Evolutionary conservation across 2,329 filamentous ascomycete species (phyloP), one percentile per base, ranked within the genome.

Genomic region (Penicillium brasilianum): DNA sequence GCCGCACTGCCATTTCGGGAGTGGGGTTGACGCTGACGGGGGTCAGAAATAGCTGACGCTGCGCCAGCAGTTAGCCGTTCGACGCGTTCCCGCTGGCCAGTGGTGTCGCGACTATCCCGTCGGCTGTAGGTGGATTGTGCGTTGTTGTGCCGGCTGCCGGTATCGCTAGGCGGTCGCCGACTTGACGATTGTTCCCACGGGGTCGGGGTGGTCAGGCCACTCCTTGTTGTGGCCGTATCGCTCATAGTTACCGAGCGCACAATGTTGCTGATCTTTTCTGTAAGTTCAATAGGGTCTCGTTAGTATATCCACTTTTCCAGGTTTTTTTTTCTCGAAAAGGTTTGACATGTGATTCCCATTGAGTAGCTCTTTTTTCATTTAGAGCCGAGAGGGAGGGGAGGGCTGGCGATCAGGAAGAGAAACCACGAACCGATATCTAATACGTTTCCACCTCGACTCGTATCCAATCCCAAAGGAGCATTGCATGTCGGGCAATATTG

Each of bases 401-500:
- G 44, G 22, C 14, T 28, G 22, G 30, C 48, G 48, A 22, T 13
- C n/a, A 51, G 30, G 14, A 53, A 22, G 25, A 13, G 49, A 28
- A 25, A 44, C 25, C 36, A 79, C 82, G 69, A 81, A 97, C 93
- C 93, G 70, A 97, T 90, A 79, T 97, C 92, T 68, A 97, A 82
- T 57, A 97, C 90, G 81, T 97, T 97, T 66, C 93, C 93, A 61
- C 93, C 93, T 65, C 95, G 87, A 76, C 92, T 97, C 7, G 93
- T 95, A 78, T 99, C 95, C 46, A 99, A 82, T 64, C 93, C 92
- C 55, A 99, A 81, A 20, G 95, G 93, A 66, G 93, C 91, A 81
- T 97, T 90, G 78, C 95, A 99, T 66, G 91, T 90, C 30, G 95
- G 95, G 78, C 95, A 99, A 72, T 92, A 93, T 72, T 98, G 93